Percentiles rank a stretch among this genome's conserved stretches.
phyloP scores from a whole-genome alignment of 495 filamentous ascomycete species.

The Endocarpon pusillum region DNA sequence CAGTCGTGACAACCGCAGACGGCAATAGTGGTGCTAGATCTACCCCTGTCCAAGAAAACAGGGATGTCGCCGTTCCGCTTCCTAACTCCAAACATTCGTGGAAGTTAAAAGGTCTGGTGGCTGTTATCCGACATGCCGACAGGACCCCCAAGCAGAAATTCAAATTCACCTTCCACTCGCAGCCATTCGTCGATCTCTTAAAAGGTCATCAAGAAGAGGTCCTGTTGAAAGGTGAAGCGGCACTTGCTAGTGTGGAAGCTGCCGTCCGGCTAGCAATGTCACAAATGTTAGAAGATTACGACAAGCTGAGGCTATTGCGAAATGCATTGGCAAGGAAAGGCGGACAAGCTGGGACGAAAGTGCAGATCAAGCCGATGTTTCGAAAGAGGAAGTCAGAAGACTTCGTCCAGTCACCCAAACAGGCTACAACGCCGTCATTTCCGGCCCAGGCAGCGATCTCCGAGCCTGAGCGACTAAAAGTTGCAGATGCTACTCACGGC shows the following conservation, averaged over 20 bases:
- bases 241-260: constrained; percentile 71
- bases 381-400: constrained; percentile 51
- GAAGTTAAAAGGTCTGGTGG: constrained; percentile 97
- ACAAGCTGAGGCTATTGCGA: constrained; percentile 67
- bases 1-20: constrained; percentile 5
- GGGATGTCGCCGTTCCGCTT: constrained; percentile 34
- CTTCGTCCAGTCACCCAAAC: constrained; percentile 2
- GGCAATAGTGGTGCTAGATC: constrained; percentile 3
- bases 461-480: constrained; percentile 1
- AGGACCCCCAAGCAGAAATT: constrained; percentile 97
- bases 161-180: constrained; percentile 96
- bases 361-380: constrained; percentile 98
- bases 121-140: constrained; percentile 89
- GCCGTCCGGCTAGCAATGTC: constrained; percentile 66
- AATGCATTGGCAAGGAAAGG: constrained; percentile 84
- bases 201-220: constrained; percentile 95
- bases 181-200: constrained; percentile 85
- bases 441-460: constrained; percentile 5
- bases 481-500: too few species aligned
- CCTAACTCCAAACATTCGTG: constrained; percentile 89
- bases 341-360: constrained; percentile 86
- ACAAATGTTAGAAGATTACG: constrained; percentile 63
- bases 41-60: constrained; percentile 8
- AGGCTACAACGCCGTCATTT: neutral
- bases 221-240: constrained; percentile 77